Percentiles rank a stretch among this genome's conserved stretches.
phyloP scores from a whole-genome alignment of 75 land plant species.

The Ceratopteris richardii region DNA sequence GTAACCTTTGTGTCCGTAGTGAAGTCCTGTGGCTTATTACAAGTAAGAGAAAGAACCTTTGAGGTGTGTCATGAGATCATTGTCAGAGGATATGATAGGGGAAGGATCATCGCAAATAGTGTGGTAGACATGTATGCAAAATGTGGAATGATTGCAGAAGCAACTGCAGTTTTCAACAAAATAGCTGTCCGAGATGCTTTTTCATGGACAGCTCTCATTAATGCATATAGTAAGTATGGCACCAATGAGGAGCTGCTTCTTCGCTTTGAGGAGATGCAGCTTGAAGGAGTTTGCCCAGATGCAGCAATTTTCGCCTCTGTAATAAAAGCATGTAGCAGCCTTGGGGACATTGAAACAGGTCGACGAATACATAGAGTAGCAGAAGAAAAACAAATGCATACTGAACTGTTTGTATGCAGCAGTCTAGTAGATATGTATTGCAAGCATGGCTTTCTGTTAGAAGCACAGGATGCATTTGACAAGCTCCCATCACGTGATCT shows the following conservation, averaged over 20 bases:
- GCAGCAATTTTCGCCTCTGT: slow-evolving; percentile 34
- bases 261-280: slow-evolving; percentile 29
- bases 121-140: slow-evolving; percentile 14
- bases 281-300: slow-evolving; percentile 35
- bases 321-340: slow-evolving; percentile 29
- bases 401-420: slow-evolving; percentile 24
- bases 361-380: slow-evolving; percentile 39
- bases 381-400: slow-evolving; percentile 17
- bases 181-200: slow-evolving; percentile 3
- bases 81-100: slow-evolving; percentile 3
- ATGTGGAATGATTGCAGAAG: slow-evolving; percentile 6
- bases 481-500: slow-evolving; percentile 11
- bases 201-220: slow-evolving; percentile 12
- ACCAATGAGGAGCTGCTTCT: slow-evolving; percentile 9
- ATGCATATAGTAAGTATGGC: slow-evolving; percentile 14
- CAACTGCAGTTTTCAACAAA: slow-evolving; percentile 1
- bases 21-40: slow-evolving; percentile 9
- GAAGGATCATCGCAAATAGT: slow-evolving; percentile 4
- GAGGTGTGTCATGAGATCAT: slow-evolving; percentile 8
- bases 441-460: slow-evolving; percentile 16
- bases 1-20: slow-evolving; percentile 6
- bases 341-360: slow-evolving; percentile 17
- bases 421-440: slow-evolving; percentile 27
- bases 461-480: slow-evolving; percentile 34
- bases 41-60: slow-evolving; percentile 2